Evolutionary conservation across 768 basidiomycete genomes (phyloP), one percentile per base, ranked within the genome.

Genomic region (Coprinopsis cinerea): DNA sequence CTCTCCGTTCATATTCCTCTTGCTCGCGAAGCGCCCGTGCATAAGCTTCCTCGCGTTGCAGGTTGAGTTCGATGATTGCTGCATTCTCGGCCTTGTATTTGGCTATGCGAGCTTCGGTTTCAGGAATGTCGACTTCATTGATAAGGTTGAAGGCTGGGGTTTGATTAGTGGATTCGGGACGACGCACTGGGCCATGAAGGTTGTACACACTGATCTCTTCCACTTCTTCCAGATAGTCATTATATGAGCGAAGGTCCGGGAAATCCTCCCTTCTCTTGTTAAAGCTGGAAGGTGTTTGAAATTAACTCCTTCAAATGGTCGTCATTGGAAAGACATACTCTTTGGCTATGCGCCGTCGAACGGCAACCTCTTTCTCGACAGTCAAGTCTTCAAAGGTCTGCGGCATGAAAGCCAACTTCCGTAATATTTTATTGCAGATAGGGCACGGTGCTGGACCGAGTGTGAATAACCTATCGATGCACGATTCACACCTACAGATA

Each of bases 401-500:
- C 0, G 92, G 91, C 14, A 83, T 88, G 62, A 98, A 99, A n/a
- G 91, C 90, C 22, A 92, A 77, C 63, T 97, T 98, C 17, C 96
- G 72, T 44, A 97, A 75, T 15, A 88, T 79, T 59, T 84, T 89
- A 47, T 78, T 81, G 66, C 96, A 99, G 49, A 92, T 83, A 15
- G 96, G 96, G 74, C 96, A 98, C 2, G 92, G 92, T 2, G 92
- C 93, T 1, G 96, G 94, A 1, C 95, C 94, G 3, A 97, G 79
- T 1, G 93, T 95, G 67, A 95, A 99, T 34, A 97, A 66, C 6
- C 94, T 82, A 66, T 98, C 96, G 59, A 99, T 96, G 65, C 96
- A 99, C 1, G 91, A 92, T 72, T 98, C 95, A 70, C 96, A 98
- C 91, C 93, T 95, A 24, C 22, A 48, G 53, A 53, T 18, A 30